Conservation (phyloP, 768 basidiomycete genomes). For the Boletus rubescentipes region DNA sequence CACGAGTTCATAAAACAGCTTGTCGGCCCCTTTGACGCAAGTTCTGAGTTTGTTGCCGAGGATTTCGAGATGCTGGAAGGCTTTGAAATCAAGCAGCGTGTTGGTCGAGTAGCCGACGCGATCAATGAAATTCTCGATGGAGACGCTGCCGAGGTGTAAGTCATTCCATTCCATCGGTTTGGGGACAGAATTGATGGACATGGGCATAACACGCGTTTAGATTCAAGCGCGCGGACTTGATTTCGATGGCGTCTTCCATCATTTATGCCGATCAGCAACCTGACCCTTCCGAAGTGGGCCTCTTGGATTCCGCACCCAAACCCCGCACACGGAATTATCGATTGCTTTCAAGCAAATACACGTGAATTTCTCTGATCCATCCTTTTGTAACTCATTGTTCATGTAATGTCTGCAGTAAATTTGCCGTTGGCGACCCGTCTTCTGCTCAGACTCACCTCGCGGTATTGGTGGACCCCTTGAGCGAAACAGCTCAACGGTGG, state of each 20-base stretch:
- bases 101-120: conserved; percentile 65
- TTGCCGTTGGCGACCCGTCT: conserved; percentile 64
- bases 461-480: conserved; percentile 81
- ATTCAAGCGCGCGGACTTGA: conserved; percentile 52
- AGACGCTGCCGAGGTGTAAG: conserved; percentile 43
- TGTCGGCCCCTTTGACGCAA: conserved; percentile 62
- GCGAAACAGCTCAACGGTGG: conserved; percentile 85
- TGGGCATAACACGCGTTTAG: conserved; percentile 34
- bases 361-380: conserved; percentile 47
- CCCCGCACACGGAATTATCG: conserved; percentile 63
- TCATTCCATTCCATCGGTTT: conserved; percentile 1
- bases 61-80: conserved; percentile 72
- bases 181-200: not conserved
- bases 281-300: conserved; percentile 68
- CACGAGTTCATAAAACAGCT: conserved; percentile 45
- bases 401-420: conserved; percentile 45
- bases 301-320: conserved; percentile 64
- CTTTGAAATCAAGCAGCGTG: conserved; percentile 74
- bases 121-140: conserved; percentile 52
- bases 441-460: conserved; percentile 70
- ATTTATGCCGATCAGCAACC: conserved; percentile 69
- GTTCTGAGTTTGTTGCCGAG: conserved; percentile 57
- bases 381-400: not conserved
- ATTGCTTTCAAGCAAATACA: conserved; percentile 56
- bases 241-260: conserved; percentile 68